Base-by-base conservation (phyloP, 768 basidiomycete species). In the Cyclocybe aegerita region DNA sequence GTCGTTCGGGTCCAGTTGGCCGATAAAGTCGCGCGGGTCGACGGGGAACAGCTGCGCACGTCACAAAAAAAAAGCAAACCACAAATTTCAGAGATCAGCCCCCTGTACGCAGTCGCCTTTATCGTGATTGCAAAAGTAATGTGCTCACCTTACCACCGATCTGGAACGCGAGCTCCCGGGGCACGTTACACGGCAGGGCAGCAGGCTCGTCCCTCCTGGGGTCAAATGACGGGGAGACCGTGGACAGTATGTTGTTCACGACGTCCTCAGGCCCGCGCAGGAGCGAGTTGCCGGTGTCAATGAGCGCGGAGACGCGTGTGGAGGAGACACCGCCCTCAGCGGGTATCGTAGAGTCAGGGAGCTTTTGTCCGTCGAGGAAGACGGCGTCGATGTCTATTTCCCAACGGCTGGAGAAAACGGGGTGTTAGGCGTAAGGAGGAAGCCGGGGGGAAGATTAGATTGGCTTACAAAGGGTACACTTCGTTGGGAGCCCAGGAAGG, bases 251-350 rank as follows among this genome's bases (percentile, higher is more conserved):
- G 23, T 68, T 68, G 9, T 70, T 61, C 12, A 89, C 75, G n/a
- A 86, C 80, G 47, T 88, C 87, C 34, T 73, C 64, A 1, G 86
- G 87, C 9, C 86, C 87, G 16, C 86, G 82, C 37, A 89, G 71
- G 39, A 88, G 71, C 7, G 87, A 88, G 64, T 85, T 88, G 1
- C 87, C 87, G 10, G 86, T 86, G 58, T 88, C 86, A 31, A 88
- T 72, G 40, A 88, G 68, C 0, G 83, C 85, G 0, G 85, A 82
- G 14, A 82, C 69, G 10, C 66, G 57, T 3, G 52, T 57, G 1
- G 23, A 23, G 23, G 69, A 58, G 44, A 67, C 59, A 8, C 73
- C 69, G 42, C 63, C 70, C 10, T 53, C 49, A 0, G 71, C 60
- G 9, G 79, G 70, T 43, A 86, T 74, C 1, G 70, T 70, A 5